Evolutionary conservation across 352 stramenopile genomes (phyloP), one percentile per base, ranked within the genome.

Genomic region (Phytopythium chamaehyphon): DNA sequence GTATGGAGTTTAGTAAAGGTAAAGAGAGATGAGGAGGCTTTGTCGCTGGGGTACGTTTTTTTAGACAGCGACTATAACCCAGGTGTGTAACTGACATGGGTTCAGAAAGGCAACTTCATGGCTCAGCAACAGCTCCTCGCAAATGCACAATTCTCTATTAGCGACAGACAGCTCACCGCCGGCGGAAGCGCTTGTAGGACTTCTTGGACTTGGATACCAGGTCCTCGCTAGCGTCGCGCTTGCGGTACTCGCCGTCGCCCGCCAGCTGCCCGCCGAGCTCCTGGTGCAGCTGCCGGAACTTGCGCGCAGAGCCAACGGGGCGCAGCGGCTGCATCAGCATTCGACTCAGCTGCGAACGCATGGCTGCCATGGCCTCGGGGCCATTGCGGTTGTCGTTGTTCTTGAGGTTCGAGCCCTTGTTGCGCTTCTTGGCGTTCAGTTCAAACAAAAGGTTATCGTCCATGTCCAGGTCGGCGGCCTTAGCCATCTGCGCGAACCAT

Each of bases 401-500:
- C 48, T 76, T 82, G 48, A 71, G 72, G 47, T 66, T 68, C 23
- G 50, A 59, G 16, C 66, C 63, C 38, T 76, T 66, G 47, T 79
- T 82, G 31, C 72, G 55, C 62, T 86, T 79, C 58, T 93, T 90
- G 22, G 68, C 66, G 36, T 73, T 65, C 39, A 91, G 59, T 43
- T 89, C 77, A 52, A 76, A 72, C 38, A 91, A 40, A 46, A 91
- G 64, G 47, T 88, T 78, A 15, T 94, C 82, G 57, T 94, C 84
- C 60, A 94, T 61, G 43, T 91, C 82, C 51, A 94, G 57, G 38
- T 91, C 84, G 12, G 82, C 79, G 9, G 74, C 84, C 37, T 80
- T 73, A 37, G 84, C 84, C 84, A 94, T 94, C 55, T 94, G 84
- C 36, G 71, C 68, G 53, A 93, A 93, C 84, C 84, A 94, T 43